Base-by-base conservation (phyloP, 176 grass and related monocot genomes). In the Miscanthus lutarioriparius region DNA sequence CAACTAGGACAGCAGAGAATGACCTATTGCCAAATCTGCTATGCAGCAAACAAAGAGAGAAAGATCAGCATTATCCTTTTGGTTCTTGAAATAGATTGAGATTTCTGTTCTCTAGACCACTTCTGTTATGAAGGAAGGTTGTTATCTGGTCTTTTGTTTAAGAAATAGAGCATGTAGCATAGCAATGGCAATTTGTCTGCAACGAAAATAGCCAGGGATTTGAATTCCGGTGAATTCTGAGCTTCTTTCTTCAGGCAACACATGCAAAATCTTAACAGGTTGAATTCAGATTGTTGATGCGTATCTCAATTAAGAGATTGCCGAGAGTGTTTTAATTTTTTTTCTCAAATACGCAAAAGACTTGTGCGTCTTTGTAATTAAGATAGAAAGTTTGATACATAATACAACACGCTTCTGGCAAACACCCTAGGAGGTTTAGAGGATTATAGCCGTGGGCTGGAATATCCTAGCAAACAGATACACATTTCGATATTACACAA, bases 31-130 rank as follows among this genome's bases (percentile, higher is more conserved):
- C 28, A 30, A 30, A 30, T 30, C 28, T 30, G 28, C 28, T 30
- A 30, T 30, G 28, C 28, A 1, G 28, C 28, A 30, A 30, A 30
- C 28, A 30, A 30, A 30, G 28, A 30, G 28, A 30, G 28, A 30
- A 2, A 30, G 28, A 30, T 30, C 28, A 30, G 28, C 28, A 30
- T n/a, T 28, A 39, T 58, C 38, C 23, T 54, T 49, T 54, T 59
- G 74, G 74, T 47, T 79, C 49, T 72, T 85, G 13, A 59, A 61
- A 70, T 62, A 5, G 37, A 61, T 45, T 26, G 51, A 4, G 36
- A 69, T 64, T 27, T 79, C 4, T 70, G 38, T 64, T 75, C 74
- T 56, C 30, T 27, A 15, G 14, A 49, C 16, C 26, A 7, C 47
- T 33, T 49, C 1, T 72, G 2, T 17, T 48, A 2, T 8, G 8